Conservation (phyloP, 306 rosid genomes). For the Cucurbita pepo region DNA sequence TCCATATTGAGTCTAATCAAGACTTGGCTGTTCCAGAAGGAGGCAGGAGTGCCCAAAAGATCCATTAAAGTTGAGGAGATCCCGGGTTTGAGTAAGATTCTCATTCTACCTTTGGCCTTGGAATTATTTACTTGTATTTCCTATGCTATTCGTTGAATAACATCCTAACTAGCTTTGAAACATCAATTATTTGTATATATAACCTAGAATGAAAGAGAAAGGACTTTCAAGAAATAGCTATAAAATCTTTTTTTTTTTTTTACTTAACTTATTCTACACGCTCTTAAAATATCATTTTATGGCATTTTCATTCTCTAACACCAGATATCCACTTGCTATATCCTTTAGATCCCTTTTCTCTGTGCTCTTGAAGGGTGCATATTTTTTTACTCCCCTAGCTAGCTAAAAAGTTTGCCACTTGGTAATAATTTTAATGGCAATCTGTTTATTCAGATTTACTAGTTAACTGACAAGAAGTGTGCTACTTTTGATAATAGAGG, state of each 20-base stretch:
- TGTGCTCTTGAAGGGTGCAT: not conserved
- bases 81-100: conserved; percentile 76
- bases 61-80: conserved; percentile 59
- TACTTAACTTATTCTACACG: not conserved
- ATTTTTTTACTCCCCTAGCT: not conserved
- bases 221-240: not conserved
- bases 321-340: not conserved
- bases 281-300: not conserved
- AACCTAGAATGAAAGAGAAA: not conserved
- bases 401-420: not conserved
- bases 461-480: conserved; percentile 10
- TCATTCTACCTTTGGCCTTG: conserved; percentile 1
- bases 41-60: conserved; percentile 76
- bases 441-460: not conserved
- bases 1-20: conserved; percentile 3
- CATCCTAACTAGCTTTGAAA: not conserved
- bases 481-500: conserved; percentile 44
- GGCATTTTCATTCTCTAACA: not conserved
- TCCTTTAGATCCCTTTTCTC: not conserved
- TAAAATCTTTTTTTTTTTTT: not conserved
- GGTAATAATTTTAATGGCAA: not conserved
- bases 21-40: conserved; percentile 43
- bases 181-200: not conserved
- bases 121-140: not conserved
- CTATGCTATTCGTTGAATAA: not conserved